These are phyloP conservation scores for Yarrowia sp. DNA, from an alignment of 805 yeast species.

Conservation along the genomic window DNA sequence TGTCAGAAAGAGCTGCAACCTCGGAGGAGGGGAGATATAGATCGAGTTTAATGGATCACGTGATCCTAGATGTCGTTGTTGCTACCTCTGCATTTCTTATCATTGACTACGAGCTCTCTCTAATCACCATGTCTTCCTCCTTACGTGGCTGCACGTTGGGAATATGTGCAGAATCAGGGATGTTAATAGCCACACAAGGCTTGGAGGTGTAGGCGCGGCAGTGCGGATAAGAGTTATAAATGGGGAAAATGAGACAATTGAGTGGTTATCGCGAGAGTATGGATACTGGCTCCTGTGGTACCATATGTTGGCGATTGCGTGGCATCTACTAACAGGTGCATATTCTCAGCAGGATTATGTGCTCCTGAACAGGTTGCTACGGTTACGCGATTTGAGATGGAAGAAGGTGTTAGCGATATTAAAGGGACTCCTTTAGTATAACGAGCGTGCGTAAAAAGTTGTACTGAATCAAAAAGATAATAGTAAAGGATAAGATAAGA, in stretches of 20 bases:
- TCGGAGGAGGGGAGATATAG: no score
- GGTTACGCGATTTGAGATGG: background rate
- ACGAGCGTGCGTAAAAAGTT: no score
- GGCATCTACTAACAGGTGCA: background rate
- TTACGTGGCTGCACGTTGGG: slow-evolving; percentile 29
- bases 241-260: background rate
- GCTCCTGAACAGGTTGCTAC: slow-evolving; percentile 8
- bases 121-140: background rate
- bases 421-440: no score
- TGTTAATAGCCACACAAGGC: slow-evolving; percentile 14
- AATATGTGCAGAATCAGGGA: slow-evolving; percentile 22
- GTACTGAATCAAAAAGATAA: no score
- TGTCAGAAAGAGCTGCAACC: background rate
- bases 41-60: background rate
- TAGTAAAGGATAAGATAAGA: no score
- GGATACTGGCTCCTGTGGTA: no score
- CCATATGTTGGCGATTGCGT: background rate
- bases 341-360: slow-evolving; percentile 13
- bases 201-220: slow-evolving; percentile 4
- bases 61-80: background rate
- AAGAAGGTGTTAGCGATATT: no score
- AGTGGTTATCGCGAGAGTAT: background rate
- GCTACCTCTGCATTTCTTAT: background rate
- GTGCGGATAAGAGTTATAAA: background rate
- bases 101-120: background rate